These are phyloP conservation scores for Verticillium klebahnii DNA, from an alignment of 2,329 filamentous ascomycete species.

Conservation along the genomic window DNA sequence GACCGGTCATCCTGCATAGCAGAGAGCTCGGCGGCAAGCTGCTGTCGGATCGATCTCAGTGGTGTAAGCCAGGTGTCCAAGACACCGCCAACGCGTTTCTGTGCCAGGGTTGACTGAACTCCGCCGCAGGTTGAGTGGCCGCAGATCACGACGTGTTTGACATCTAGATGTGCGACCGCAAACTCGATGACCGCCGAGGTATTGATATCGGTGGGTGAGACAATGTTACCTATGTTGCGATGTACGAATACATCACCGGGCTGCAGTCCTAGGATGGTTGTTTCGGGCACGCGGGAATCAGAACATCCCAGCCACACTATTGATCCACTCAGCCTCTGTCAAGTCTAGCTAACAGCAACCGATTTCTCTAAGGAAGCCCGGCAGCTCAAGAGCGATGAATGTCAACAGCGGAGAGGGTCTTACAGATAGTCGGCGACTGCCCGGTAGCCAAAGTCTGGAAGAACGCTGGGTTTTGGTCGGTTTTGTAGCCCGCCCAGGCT, in stretches of 20 bases:
- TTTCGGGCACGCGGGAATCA: slow-evolving; percentile 81
- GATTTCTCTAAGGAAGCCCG: neutral
- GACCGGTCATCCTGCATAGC: slow-evolving; percentile 48
- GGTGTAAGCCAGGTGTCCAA: slow-evolving; percentile 53
- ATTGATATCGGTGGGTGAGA: slow-evolving; percentile 71
- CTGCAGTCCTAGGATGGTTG: slow-evolving; percentile 70
- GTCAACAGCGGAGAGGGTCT: slow-evolving; percentile 18
- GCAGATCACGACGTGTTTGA: slow-evolving; percentile 66
- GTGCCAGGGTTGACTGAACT: slow-evolving; percentile 53
- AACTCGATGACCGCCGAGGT: slow-evolving; percentile 74
- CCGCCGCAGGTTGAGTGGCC: slow-evolving; percentile 66
- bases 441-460: slow-evolving; percentile 64
- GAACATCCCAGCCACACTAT: slow-evolving; percentile 81
- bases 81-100: slow-evolving; percentile 44
- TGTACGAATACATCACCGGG: slow-evolving; percentile 86
- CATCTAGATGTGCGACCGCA: slow-evolving; percentile 67
- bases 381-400: neutral
- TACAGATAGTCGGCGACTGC: slow-evolving; percentile 60
- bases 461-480: slow-evolving; percentile 63
- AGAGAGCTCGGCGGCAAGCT: slow-evolving; percentile 51
- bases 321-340: neutral
- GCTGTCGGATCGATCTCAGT: slow-evolving; percentile 36
- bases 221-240: slow-evolving; percentile 85
- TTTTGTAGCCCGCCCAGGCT: slow-evolving; percentile 63
- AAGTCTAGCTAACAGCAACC: neutral